A percentile compares a stretch with the other conserved stretches of the same genome.
Conservation (phyloP, 2,329 filamentous ascomycete genomes). For the Triangularia verruculosa region DNA sequence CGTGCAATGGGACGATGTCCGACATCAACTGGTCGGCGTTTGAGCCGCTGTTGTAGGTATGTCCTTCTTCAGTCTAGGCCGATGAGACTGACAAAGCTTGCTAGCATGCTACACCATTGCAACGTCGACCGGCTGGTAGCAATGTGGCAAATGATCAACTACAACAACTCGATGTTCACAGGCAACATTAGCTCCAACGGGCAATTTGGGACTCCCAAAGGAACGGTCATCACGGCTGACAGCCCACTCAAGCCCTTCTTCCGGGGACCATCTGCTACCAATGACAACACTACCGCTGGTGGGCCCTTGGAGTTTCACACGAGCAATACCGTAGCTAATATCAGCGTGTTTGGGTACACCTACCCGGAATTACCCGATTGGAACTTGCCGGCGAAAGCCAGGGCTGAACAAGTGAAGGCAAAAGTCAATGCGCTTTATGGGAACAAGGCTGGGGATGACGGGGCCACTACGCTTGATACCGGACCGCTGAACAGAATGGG, state of each 20-base stretch:
- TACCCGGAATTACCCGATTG: constrained; percentile 44
- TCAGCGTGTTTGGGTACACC: constrained; percentile 40
- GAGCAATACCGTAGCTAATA: constrained; percentile 32
- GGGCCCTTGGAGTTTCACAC: constrained; percentile 41
- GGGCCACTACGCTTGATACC: not conserved
- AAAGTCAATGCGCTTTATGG: constrained; percentile 56
- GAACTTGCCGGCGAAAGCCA: constrained; percentile 53
- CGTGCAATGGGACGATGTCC: constrained; percentile 31
- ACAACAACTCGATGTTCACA: constrained; percentile 34
- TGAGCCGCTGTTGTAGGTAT: constrained; percentile 45
- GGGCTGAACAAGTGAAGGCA: constrained; percentile 60
- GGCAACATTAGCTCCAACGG: constrained; percentile 29
- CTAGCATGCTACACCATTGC: constrained; percentile 49
- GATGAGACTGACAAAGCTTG: not conserved
- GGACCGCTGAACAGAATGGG: not conserved
- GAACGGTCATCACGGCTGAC: constrained; percentile 43
- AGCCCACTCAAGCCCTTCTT: constrained; percentile 52
- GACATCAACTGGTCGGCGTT: constrained; percentile 42
- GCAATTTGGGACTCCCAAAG: constrained; percentile 41
- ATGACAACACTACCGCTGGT: constrained; percentile 18
- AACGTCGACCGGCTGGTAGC: constrained; percentile 61
- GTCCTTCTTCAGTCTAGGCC: not conserved
- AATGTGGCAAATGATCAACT: constrained; percentile 44
- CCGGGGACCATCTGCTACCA: constrained; percentile 3
- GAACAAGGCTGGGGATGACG: not conserved